Percentiles rank a stretch among this genome's conserved stretches.
These are phyloP conservation scores for Cladophialophora chaetospira DNA, from an alignment of 2,329 filamentous ascomycete genomes.

Conservation along the genomic window DNA sequence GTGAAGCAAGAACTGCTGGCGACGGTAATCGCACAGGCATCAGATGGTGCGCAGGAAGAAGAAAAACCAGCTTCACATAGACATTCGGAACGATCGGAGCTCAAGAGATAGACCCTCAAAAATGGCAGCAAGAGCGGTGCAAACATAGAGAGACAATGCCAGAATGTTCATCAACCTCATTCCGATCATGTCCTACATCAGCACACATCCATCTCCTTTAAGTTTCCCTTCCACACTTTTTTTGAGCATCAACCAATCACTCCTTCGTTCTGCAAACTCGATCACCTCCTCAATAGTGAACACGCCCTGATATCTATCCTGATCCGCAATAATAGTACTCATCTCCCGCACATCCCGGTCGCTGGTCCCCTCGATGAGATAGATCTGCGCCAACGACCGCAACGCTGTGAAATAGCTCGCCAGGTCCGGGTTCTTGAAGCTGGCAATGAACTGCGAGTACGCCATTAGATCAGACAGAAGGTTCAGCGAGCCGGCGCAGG, in stretches of 20 bases:
- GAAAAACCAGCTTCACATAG: too few relatives aligned
- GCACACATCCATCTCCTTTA: slow-evolving; percentile 86
- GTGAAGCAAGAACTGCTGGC: background rate
- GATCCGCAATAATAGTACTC: slow-evolving; percentile 90
- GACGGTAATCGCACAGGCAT: too few relatives aligned
- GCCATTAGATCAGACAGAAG: slow-evolving; percentile 96
- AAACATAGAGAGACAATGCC: background rate
- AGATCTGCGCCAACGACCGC: slow-evolving; percentile 91
- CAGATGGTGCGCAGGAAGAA: too few relatives aligned
- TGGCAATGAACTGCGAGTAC: slow-evolving; percentile 82
- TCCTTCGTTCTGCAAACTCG: slow-evolving; percentile 89
- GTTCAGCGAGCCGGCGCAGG: slow-evolving; percentile 83
- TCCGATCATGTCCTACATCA: slow-evolving; percentile 67
- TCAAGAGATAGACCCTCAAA: too few relatives aligned
- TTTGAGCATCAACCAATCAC: slow-evolving; percentile 92
- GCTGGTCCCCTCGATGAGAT: slow-evolving; percentile 74
- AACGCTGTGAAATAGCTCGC: slow-evolving; percentile 89
- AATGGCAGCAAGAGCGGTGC: background rate
- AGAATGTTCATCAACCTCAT: background rate
- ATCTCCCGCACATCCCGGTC: slow-evolving; percentile 80
- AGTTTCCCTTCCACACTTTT: slow-evolving; percentile 90
- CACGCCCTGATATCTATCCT: slow-evolving; percentile 84
- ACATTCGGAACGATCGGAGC: too few relatives aligned
- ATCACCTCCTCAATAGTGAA: slow-evolving; percentile 96
- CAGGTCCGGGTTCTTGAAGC: slow-evolving; percentile 78